A percentile compares a stretch with the other conserved stretches of the same genome.
phyloP scores from a whole-genome alignment of 1,284 basidiomycete species.

The Fomitopsis schrenkii region DNA sequence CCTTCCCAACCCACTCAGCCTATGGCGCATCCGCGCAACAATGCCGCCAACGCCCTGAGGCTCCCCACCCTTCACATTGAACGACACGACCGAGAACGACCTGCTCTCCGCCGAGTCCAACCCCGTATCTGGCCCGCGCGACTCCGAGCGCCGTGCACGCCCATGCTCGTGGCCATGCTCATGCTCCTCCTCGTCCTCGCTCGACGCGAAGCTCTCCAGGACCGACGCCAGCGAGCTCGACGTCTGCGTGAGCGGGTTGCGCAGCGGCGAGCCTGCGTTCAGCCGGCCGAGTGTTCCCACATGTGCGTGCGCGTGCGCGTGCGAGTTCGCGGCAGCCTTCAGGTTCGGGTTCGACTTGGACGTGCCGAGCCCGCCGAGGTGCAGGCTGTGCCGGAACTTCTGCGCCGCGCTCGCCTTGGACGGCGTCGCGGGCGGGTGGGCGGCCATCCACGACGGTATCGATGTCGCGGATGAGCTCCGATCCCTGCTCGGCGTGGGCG shows the following conservation, averaged over 20 bases:
- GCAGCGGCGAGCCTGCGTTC: not conserved
- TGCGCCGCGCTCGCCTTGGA: not conserved
- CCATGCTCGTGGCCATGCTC: not conserved
- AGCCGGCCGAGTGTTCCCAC: not conserved
- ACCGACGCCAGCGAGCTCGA: constrained; percentile 2
- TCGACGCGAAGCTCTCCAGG: not conserved
- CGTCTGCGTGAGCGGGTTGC: not conserved
- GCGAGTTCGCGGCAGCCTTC: not conserved
- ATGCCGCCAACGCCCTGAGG: not conserved
- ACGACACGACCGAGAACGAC: constrained; percentile 2
- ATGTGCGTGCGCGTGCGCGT: not conserved
- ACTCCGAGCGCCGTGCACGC: not conserved
- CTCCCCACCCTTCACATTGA: constrained; percentile 3
- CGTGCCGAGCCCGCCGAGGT: not conserved
- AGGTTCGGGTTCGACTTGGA: not conserved
- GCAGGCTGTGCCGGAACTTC: not conserved
- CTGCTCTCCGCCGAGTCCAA: not conserved
- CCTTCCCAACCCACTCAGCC: constrained; percentile 5
- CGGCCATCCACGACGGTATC: not conserved
- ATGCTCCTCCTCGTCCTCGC: not conserved
- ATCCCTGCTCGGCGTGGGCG: not conserved
- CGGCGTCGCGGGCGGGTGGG: not conserved
- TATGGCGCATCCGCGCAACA: constrained; percentile 7
- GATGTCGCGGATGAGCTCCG: not conserved
- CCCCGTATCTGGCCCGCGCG: not conserved